Percentiles rank a stretch among this genome's conserved stretches.
These are phyloP conservation scores for Penicillium sp. DNA, from an alignment of 2,329 filamentous ascomycete species.

Conservation along the genomic window DNA sequence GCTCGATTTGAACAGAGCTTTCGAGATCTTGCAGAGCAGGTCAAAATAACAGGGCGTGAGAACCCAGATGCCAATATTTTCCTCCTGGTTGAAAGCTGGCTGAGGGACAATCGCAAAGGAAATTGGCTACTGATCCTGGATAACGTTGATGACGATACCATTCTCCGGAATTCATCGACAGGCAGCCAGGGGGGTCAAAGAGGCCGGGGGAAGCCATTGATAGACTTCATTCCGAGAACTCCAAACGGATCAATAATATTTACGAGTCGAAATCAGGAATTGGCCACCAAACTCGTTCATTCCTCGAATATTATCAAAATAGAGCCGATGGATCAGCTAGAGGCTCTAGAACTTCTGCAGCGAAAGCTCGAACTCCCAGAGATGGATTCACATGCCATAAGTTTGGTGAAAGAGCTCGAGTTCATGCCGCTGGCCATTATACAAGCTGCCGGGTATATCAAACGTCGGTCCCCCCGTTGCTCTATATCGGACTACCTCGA, in stretches of 20 bases:
- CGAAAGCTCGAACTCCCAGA: slow-evolving; percentile 32
- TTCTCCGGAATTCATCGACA: neutral
- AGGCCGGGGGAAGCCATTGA: slow-evolving; percentile 11
- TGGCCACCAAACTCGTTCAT: neutral
- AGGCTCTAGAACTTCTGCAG: slow-evolving; percentile 30
- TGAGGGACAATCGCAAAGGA: neutral
- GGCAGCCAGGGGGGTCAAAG: neutral
- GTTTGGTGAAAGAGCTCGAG: too few relatives aligned
- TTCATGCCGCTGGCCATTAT: too few relatives aligned
- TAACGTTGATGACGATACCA: neutral
- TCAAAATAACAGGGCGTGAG: neutral
- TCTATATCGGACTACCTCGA: too few relatives aligned
- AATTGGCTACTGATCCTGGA: neutral
- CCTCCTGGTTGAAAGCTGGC: neutral
- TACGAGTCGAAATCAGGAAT: neutral
- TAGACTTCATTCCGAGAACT: neutral
- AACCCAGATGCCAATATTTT: neutral
- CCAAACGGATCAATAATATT: neutral
- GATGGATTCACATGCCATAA: too few relatives aligned
- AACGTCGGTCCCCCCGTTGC: too few relatives aligned
- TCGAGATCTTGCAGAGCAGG: neutral
- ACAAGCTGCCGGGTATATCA: too few relatives aligned
- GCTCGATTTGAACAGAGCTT: neutral
- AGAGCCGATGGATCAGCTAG: slow-evolving; percentile 9
- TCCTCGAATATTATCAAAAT: neutral